phyloP scores from a whole-genome alignment of 2,329 filamentous ascomycete genomes.

The Neonectria hederae region DNA sequence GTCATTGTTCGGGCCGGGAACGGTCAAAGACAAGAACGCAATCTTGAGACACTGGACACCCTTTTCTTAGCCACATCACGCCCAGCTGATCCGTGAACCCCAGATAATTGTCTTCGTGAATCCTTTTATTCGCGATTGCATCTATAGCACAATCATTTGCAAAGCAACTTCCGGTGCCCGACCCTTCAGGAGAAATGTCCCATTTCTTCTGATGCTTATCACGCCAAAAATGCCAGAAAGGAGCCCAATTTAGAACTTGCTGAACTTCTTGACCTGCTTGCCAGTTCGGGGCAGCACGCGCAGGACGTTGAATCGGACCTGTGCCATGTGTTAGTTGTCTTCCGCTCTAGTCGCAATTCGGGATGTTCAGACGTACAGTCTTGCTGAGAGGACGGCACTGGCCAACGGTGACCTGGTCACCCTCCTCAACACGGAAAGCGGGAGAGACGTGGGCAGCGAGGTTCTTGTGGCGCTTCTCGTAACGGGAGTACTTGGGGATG shows the following conservation, averaged over 20 bases:
- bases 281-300: constrained; percentile 97
- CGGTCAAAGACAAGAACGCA: constrained; percentile 44
- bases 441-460: constrained; percentile 98
- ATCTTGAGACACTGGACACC: constrained; percentile 44
- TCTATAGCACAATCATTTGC: constrained; percentile 57
- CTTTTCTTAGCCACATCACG: constrained; percentile 43
- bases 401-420: constrained; percentile 98
- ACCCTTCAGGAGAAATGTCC: constrained; percentile 51
- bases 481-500: constrained; percentile 99
- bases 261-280: constrained; percentile 97
- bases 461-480: constrained; percentile 99
- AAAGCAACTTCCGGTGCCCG: constrained; percentile 54
- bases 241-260: constrained; percentile 86
- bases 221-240: constrained; percentile 65
- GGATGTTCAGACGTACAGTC: constrained; percentile 77
- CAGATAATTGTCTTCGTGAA: constrained; percentile 52
- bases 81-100: constrained; percentile 43
- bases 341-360: not conserved
- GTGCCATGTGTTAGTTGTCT: constrained; percentile 38
- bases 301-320: constrained; percentile 99
- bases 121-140: constrained; percentile 56
- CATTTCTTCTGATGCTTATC: constrained; percentile 56
- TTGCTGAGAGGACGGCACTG: constrained; percentile 99
- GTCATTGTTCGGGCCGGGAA: constrained; percentile 37
- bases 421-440: constrained; percentile 99